Base-by-base conservation (phyloP, 192 early-diverging fungal species). In the Lobulomyces angularis region DNA sequence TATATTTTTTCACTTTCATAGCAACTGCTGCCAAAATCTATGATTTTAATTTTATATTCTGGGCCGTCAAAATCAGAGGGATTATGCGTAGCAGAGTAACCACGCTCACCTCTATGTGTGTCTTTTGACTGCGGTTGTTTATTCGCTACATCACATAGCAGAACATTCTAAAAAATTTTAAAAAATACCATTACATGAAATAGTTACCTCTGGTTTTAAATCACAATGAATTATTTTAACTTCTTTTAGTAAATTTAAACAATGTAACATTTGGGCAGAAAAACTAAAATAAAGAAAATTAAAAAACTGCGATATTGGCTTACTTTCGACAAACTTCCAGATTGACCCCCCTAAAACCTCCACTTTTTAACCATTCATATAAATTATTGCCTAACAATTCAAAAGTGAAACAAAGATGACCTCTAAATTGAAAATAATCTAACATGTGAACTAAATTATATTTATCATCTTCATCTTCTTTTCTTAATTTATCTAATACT, bases 21-120 rank as follows among this genome's bases (percentile, higher is more conserved):
- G 51, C 93, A 97, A 58, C 83, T 87, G 46, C 83, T 87, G 25
- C 94, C 94, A 51, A 97, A 90, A 58, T 97, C 94, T 63, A 97
- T 97, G 12, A 97, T 90, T 69, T 97, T 97, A 61, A 97, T 88
- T 21, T 64, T 69, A 37, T 69, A 66, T 29, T 30, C 16, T 11
- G 47, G 39, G 3, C 8, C n/a, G 32, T 65, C 51, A 45, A 65
- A 70, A 25, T 62, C 67, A n/a, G 52, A 34, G 7, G 65, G 65
- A n/a, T 48, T 37, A 36, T 45, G 42, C 1, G 55, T 26, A 7
- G 28, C 37, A 26, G 18, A 41, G 17, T 12, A 22, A 33, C n/a
- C 27, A 14, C 7, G 35, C 30, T 30, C 11, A 11, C 32, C 38
- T 11, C n/a, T 12, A 24, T 12, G 30, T 39, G 24, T 3, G 50